Evolutionary conservation across 2,329 filamentous ascomycete species (phyloP).

Genomic region (Pseudogymnoascus destructans): DNA sequence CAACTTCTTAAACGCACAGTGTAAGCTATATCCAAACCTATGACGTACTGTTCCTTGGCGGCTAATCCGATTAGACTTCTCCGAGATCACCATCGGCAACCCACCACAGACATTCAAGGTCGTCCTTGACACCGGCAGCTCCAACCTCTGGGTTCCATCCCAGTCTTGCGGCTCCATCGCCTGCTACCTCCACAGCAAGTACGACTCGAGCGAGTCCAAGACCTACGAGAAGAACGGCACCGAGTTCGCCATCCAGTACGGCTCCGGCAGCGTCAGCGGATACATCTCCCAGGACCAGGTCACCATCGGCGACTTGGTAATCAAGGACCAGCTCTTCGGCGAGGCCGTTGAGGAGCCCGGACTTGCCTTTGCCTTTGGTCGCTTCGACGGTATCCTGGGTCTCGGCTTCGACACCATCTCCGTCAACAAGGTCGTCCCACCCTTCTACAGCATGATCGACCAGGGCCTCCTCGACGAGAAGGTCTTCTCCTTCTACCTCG

Average conservation of each 20-base stretch:
- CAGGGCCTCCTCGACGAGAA: constrained; percentile 82
- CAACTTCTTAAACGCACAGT: constrained; percentile 99
- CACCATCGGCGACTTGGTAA: constrained; percentile 73
- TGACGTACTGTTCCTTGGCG: background rate
- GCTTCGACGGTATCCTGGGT: constrained; percentile 93
- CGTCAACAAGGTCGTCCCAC: constrained; percentile 89
- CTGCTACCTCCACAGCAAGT: constrained; percentile 94
- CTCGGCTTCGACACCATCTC: constrained; percentile 91
- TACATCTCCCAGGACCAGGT: constrained; percentile 85
- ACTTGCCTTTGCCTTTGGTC: constrained; percentile 91
- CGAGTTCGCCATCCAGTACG: constrained; percentile 86
- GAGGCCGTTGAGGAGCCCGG: constrained; percentile 94
- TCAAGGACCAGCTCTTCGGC: constrained; percentile 87
- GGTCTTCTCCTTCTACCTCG: constrained; percentile 94
- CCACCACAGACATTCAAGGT: constrained; percentile 97
- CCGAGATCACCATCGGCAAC: constrained; percentile 83
- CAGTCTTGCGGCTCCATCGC: constrained; percentile 85
- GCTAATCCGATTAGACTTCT: constrained; percentile 60
- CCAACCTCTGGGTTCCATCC: constrained; percentile 97
- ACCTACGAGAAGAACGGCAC: constrained; percentile 91
- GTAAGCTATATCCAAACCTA: constrained; percentile 41
- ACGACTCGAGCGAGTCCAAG: constrained; percentile 79
- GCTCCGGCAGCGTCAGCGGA: constrained; percentile 84
- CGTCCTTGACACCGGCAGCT: constrained; percentile 94
- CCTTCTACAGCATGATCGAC: constrained; percentile 92